These are phyloP conservation scores for Vachellia pachyceras DNA, from an alignment of 306 rosid genomes.

Conservation along the genomic window DNA sequence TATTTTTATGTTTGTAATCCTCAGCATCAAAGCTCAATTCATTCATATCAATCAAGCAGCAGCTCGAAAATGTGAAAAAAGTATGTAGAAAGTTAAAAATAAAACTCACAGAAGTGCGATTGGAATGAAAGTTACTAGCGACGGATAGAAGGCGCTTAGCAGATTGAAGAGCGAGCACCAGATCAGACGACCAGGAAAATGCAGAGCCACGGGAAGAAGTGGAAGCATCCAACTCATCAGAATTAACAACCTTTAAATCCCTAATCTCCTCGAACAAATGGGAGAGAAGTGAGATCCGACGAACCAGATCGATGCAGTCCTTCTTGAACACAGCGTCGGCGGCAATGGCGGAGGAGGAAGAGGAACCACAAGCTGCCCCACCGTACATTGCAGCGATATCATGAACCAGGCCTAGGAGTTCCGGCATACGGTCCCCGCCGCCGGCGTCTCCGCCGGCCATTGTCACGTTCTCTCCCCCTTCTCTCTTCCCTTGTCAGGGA, in stretches of 20 bases:
- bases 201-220: slow-evolving; percentile 37
- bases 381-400: slow-evolving; percentile 60
- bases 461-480: no score
- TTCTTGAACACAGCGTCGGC: slow-evolving; percentile 58
- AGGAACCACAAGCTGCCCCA: slow-evolving; percentile 26
- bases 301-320: slow-evolving; percentile 91
- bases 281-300: slow-evolving; percentile 86
- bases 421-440: slow-evolving; percentile 54
- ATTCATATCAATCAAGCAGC: slow-evolving; percentile 1
- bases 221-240: slow-evolving; percentile 34
- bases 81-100: neutral
- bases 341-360: slow-evolving; percentile 31
- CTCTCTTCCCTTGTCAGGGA: slow-evolving; percentile 19
- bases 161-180: slow-evolving; percentile 70
- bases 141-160: slow-evolving; percentile 64
- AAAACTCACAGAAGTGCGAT: slow-evolving; percentile 62
- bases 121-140: slow-evolving; percentile 57
- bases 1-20: neutral
- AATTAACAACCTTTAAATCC: slow-evolving; percentile 49
- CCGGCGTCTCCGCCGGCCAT: slow-evolving; percentile 45
- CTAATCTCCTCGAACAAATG: slow-evolving; percentile 82
- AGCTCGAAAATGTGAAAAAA: neutral
- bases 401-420: slow-evolving; percentile 53
- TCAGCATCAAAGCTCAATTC: neutral
- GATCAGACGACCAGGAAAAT: slow-evolving; percentile 69